Evolutionary conservation across 2,329 filamentous ascomycete species (phyloP).

Genomic region (Pseudogymnoascus sp.): DNA sequence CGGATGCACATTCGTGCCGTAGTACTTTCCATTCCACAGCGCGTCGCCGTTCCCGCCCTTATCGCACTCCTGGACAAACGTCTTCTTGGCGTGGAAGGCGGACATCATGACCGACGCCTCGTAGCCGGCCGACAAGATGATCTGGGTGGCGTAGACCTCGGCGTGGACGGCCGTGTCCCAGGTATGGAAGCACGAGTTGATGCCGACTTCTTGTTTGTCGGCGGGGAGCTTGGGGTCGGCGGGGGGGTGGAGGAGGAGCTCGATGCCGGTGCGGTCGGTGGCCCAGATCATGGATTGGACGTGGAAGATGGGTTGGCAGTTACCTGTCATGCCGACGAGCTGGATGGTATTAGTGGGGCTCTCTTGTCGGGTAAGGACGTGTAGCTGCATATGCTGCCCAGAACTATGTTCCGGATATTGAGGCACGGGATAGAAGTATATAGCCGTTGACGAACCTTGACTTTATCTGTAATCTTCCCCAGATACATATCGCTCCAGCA

Average conservation of each 20-base stretch:
- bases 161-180: conserved; percentile 18
- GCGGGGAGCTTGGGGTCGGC: conserved; percentile 13
- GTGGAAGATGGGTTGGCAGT: conserved; percentile 22
- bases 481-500: conserved; percentile 26
- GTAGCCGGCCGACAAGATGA: conserved; percentile 21
- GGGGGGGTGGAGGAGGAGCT: conserved; percentile 20
- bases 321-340: conserved; percentile 25
- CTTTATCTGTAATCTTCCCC: conserved; percentile 18
- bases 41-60: conserved; percentile 17
- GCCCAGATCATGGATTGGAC: conserved; percentile 27
- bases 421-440: not conserved
- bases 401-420: not conserved
- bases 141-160: conserved; percentile 18
- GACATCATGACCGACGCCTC: conserved; percentile 22
- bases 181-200: conserved; percentile 21
- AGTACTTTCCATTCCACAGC: conserved; percentile 19
- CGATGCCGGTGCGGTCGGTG: conserved; percentile 20
- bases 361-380: not conserved
- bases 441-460: conserved; percentile 17
- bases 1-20: conserved; percentile 22
- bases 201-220: conserved; percentile 15
- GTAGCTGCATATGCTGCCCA: not conserved
- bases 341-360: conserved; percentile 12
- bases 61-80: conserved; percentile 12
- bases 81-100: conserved; percentile 17